Conservation (phyloP, 306 rosid species). For the Acmispon strigosus region DNA sequence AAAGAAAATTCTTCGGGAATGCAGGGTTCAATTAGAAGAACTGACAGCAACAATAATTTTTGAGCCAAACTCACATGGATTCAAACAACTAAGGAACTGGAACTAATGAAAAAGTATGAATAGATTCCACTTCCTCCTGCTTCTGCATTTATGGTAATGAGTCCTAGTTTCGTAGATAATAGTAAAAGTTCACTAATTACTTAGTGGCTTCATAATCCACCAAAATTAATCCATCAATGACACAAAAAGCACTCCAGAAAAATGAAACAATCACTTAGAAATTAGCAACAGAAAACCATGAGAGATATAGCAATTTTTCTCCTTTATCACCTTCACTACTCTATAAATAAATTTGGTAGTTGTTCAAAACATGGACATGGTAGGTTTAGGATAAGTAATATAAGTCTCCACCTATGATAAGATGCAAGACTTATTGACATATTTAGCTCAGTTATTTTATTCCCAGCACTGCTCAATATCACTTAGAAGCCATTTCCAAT, state of each 20-base stretch:
- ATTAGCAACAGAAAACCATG: neutral
- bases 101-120: neutral
- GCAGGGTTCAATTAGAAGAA: neutral
- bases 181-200: neutral
- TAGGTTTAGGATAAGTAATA: neutral
- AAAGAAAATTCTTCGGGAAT: neutral
- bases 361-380: neutral
- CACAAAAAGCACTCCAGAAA: neutral
- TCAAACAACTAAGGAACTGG: neutral
- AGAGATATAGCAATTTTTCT: neutral
- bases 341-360: neutral
- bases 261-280: neutral
- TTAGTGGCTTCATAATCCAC: neutral
- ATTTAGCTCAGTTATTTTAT: neutral
- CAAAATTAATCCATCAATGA: neutral
- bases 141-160: neutral
- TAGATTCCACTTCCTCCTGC: neutral
- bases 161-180: neutral
- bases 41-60: neutral
- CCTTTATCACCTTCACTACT: neutral
- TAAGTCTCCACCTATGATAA: neutral
- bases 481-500: neutral
- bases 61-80: neutral
- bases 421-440: neutral
- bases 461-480: neutral